Evolutionary conservation across 179 eudicot species (phyloP), one percentile per base, ranked within the genome.

Genomic region (Drosera spatulata): DNA sequence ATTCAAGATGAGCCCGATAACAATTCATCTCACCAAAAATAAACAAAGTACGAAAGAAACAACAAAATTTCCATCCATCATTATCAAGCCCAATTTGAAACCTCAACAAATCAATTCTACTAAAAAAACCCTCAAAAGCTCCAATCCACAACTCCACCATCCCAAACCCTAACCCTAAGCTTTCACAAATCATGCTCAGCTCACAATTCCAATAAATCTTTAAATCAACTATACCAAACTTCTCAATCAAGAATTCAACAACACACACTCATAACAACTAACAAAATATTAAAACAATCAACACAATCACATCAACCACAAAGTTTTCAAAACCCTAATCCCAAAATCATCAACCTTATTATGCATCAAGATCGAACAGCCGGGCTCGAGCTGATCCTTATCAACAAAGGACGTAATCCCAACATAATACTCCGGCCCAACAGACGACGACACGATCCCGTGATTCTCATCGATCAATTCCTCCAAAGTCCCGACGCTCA

Each of bases 381-480:
- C 95, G 39, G 95, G 95, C 72, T 90, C 95, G 13, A 90, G 75
- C 76, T 90, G 97, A 77, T 90, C 95, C 81, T 90, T 90, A 71
- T 90, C 97, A 13, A 87, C 96, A 67, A 87, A 90, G 22, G 86
- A 79, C 66, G 87, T 37, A 3, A 90, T 90, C 43, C 88, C 76
- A 50, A 90, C 97, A 62, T 87, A 90, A 61, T 87, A 90, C 75
- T 87, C 93, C 46, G 95, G 95, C 3, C 95, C 97, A 5, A 90
- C 87, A 4, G 90, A 82, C 5, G 81, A 75, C 41, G 87, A 82
- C 43, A 90, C 95, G 63, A 87, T 90, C 0, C 93, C 95, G 56
- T 89, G 97, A 71, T 79, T 89, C 84, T 89, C 97, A 75, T 90
- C 95, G 69, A 90, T 90, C 74, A 87, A 54, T 72, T 90, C 95